Base-by-base conservation (phyloP, 257 asterid species). In the Capsicum chinense region DNA sequence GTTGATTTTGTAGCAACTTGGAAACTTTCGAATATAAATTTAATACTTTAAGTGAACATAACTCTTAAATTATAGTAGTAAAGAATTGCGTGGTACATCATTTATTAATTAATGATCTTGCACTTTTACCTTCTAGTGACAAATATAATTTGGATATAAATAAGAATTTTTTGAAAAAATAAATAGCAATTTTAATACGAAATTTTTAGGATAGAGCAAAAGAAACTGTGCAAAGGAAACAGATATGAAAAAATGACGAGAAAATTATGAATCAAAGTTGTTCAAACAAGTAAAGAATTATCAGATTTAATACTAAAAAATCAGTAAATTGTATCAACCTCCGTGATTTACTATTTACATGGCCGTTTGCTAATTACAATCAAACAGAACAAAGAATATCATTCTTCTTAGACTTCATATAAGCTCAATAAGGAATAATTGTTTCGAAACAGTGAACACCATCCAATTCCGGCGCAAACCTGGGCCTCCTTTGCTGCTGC, bases 361-460 rank as follows among this genome's bases (percentile, higher is more conserved):
- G 62, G 4, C 81, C 14, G 16, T 50, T 50, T 60, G 19, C 0
- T 12, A 48, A 3, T 48, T 7, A 48, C 44, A 7, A 7, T 4
- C 42, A 74, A 62, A 76, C 13, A 76, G 81, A 50, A 12, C 0
- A 52, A 76, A 50, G 81, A 76, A 76, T 52, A 50, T 52, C 14
- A 74, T 50, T 13, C 13, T 52, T 26, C 33, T 13, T 33, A 6
- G 39, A 52, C 16, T 52, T 12, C 0, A 3, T 2, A 13, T 52
- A 19, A 6, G 37, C 86, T 88, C 79, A 91, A 67, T 56, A 80
- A 6, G 89, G 88, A 54, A 87, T 12, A 69, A 91, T 83, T 21
- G 90, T 86, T 47, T 91, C 93, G 74, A 91, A 91, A 85, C 90
- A 89, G 83, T 91, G 86, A 35, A 91, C 68, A 10, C 92, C 93